Evolutionary conservation across 1,284 basidiomycete genomes (phyloP), one percentile per base, ranked within the genome.

Genomic region (Schizophyllum commune): DNA sequence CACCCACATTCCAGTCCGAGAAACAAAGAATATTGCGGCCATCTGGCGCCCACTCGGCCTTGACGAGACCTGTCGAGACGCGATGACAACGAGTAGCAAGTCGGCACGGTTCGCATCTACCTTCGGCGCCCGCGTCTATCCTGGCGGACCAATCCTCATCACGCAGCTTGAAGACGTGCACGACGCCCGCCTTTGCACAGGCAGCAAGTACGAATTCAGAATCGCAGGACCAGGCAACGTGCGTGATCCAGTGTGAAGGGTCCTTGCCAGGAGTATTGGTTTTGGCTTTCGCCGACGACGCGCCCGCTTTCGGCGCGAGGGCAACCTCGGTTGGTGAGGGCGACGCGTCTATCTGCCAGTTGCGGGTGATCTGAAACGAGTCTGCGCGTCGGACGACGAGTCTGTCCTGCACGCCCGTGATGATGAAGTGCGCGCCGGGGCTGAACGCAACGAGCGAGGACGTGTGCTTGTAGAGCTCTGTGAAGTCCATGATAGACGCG

Each of bases 31-130:
- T 77, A 17, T 84, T 84, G 53, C 91, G 79, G 7, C 89, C 91
- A 67, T 91, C 88, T 2, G 88, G 89, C 0, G 89, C 89, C 92
- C 92, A 96, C 69, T 94, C 91, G 15, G 86, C 90, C 68, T 84
- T 88, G 15, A 84, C 80, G 52, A 95, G 81, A 11, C 92, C 79
- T 81, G 56, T 27, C 58, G 64, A 27, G 57, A 60, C 15, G 34
- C 32, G 27, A 27, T 58, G 54, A 39, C 33, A 52, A 60, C 32
- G n/a, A n/a, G 53, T 22, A 32, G 17, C 47, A 56, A 27, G 13
- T 13, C 1, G 19, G 19, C 20, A 32, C 11, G 20, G 58, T 32
- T 55, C 34, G 56, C 22, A 55, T 39, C 65, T 65, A 77, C 79
- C 92, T 76, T 94, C 93, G n/a, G 85, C 80, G 8, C 92, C 91